Base-by-base conservation (phyloP, 306 rosid species). In the Fagus crenata region DNA sequence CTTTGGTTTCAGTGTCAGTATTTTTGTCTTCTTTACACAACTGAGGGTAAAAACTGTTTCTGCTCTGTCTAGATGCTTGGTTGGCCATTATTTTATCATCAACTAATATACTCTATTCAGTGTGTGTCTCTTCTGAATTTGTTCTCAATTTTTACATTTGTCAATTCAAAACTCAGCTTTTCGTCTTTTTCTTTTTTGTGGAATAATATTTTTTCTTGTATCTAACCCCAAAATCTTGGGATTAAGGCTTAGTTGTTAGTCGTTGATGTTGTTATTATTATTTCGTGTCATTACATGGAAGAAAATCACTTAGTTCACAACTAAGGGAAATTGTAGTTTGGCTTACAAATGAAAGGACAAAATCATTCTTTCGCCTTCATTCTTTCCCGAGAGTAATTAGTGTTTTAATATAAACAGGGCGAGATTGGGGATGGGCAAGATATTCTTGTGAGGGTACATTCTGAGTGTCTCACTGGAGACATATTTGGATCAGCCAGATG, bases 401-500 rank as follows among this genome's bases (percentile, higher is more conserved):
- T 51, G n/a, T 55, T 36, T 54, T 79, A 37, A 33, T 39, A 75
- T 78, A 31, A 77, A 68, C 82, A 92, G 95, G 95, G 93, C 49
- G 95, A 89, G 31, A 81, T 90, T 49, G 87, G 85, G 11, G 87
- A 88, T 56, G 96, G 97, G 32, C 81, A 81, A 58, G 84, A 92
- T n/a, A 73, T 90, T 39, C 90, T 88, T 31, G 97, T 92, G 69
- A 85, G 97, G 64, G 90, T 92, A 49, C 97, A 92, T 61, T 85
- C 93, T 1, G 91, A 90, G 72, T 92, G 97, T 72, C 87, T 90
- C 72, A 72, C 90, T 1, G 97, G 95, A 1, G 97, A 92, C 42
- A 82, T 92, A 67, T 92, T 92, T 55, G 93, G 95, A 18, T 89
- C 97, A 12, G 89, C 88, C 64, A 87, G 86, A 77, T 87, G 97